Evolutionary conservation across 2,329 filamentous ascomycete genomes (phyloP).

Genomic region (Pezicula rhizophila): DNA sequence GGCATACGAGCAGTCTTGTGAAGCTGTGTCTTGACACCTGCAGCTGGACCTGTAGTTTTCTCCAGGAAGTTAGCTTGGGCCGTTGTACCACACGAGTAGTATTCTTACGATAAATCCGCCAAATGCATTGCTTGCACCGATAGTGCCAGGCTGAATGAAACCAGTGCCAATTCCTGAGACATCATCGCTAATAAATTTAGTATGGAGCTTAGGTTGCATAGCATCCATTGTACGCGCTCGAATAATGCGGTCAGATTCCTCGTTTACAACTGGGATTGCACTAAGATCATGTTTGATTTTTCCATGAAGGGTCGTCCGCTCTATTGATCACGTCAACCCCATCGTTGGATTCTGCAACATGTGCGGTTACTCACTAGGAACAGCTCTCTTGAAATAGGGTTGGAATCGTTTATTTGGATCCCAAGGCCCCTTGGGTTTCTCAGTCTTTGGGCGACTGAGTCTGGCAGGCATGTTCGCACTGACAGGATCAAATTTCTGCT

Average conservation of each 20-base stretch:
- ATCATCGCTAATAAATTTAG: constrained; percentile 31
- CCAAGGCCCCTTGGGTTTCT: constrained; percentile 36
- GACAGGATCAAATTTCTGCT: constrained; percentile 47
- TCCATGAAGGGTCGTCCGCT: constrained; percentile 72
- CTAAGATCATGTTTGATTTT: constrained; percentile 71
- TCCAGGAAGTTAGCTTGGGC: constrained; percentile 23
- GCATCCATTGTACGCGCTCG: constrained; percentile 51
- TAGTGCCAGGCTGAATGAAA: constrained; percentile 53
- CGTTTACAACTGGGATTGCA: constrained; percentile 65
- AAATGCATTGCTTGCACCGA: constrained; percentile 36
- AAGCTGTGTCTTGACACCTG: constrained; percentile 59
- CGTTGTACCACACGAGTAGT: background rate
- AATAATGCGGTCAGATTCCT: constrained; percentile 60
- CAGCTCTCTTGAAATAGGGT: constrained; percentile 64
- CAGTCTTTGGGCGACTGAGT: constrained; percentile 36
- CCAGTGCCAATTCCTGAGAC: constrained; percentile 22
- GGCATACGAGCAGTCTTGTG: constrained; percentile 89
- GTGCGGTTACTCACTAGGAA: constrained; percentile 57
- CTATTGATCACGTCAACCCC: constrained; percentile 35
- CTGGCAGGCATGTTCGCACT: constrained; percentile 54
- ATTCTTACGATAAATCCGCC: constrained; percentile 52
- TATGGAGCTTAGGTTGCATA: constrained; percentile 53
- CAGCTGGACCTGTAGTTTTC: constrained; percentile 44
- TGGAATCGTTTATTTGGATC: constrained; percentile 47
- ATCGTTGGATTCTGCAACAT: background rate